A percentile compares a stretch with the other conserved stretches of the same genome.
phyloP scores from a whole-genome alignment of 306 rosid species.

The Castanea mollissima region DNA sequence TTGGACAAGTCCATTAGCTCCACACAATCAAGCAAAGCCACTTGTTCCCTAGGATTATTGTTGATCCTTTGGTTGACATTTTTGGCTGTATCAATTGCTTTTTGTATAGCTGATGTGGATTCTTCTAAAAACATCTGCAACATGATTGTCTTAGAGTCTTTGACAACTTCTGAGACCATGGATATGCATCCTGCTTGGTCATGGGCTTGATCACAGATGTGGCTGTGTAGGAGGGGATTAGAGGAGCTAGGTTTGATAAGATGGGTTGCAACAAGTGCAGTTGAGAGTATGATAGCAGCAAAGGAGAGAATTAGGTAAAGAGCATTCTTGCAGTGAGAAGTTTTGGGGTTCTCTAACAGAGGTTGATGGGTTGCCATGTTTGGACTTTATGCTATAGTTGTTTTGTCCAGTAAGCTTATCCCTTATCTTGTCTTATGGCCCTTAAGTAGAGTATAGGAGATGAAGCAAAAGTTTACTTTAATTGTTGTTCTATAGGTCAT shows the following conservation, averaged over 20 bases:
- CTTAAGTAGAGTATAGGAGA: slow-evolving; percentile 25
- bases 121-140: slow-evolving; percentile 37
- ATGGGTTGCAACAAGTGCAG: slow-evolving; percentile 37
- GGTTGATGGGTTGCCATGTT: slow-evolving; percentile 51
- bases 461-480: not conserved
- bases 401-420: not conserved
- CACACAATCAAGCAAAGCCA: slow-evolving; percentile 43
- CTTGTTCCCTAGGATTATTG: slow-evolving; percentile 29
- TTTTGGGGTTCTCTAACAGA: slow-evolving; percentile 37
- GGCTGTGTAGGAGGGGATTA: not conserved
- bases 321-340: slow-evolving; percentile 18
- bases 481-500: not conserved
- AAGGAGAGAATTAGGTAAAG: slow-evolving; percentile 37
- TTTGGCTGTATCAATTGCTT: slow-evolving; percentile 21
- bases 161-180: slow-evolving; percentile 35
- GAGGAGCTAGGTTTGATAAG: slow-evolving; percentile 21
- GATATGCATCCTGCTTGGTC: slow-evolving; percentile 41
- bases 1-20: slow-evolving; percentile 49
- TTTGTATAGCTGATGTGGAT: slow-evolving; percentile 33
- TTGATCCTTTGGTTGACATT: slow-evolving; percentile 29
- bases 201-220: slow-evolving; percentile 39
- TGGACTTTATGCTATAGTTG: not conserved
- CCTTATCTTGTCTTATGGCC: not conserved
- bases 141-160: not conserved
- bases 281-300: slow-evolving; percentile 39